A percentile compares a stretch with the other conserved stretches of the same genome.
Evolutionary conservation across 495 filamentous ascomycete species (phyloP).

Genomic region (Daldinia grandis): DNA sequence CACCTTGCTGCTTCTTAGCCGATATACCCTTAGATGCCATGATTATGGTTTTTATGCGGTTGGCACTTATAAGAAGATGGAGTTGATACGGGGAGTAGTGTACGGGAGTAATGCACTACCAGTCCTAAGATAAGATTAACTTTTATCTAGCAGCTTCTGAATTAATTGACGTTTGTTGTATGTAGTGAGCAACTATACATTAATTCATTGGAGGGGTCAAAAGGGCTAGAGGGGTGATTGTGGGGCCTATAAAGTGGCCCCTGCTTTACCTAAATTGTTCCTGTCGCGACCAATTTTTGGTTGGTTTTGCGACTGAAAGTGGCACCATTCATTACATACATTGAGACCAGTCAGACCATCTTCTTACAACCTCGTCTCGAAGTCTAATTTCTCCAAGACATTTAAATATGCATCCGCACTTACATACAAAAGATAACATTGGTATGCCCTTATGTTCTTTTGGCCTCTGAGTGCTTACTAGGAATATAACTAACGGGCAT

Average conservation of each 20-base stretch:
- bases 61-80: conserved; percentile 10
- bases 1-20: conserved; percentile 87
- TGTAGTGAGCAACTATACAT: conserved; percentile 22
- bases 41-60: background rate
- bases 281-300: conserved; percentile 17
- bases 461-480: background rate
- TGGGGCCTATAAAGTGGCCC: conserved; percentile 39
- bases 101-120: background rate
- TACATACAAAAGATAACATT: conserved; percentile 88
- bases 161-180: conserved; percentile 30
- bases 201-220: conserved; percentile 36
- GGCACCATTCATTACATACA: background rate
- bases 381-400: background rate
- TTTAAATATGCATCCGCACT: conserved; percentile 89
- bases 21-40: conserved; percentile 56
- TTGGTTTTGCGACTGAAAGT: conserved; percentile 24
- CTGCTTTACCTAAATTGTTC: conserved; percentile 40
- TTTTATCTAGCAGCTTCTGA: conserved; percentile 14
- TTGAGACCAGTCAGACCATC: background rate
- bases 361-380: conserved; percentile 4
- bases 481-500: conserved; percentile 5
- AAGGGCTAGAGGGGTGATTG: conserved; percentile 24
- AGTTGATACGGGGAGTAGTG: background rate
- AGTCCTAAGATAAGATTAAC: background rate
- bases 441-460: conserved; percentile 60